These are phyloP conservation scores for Penicillium simplicissimum DNA, from an alignment of 495 filamentous ascomycete genomes.

Conservation along the genomic window DNA sequence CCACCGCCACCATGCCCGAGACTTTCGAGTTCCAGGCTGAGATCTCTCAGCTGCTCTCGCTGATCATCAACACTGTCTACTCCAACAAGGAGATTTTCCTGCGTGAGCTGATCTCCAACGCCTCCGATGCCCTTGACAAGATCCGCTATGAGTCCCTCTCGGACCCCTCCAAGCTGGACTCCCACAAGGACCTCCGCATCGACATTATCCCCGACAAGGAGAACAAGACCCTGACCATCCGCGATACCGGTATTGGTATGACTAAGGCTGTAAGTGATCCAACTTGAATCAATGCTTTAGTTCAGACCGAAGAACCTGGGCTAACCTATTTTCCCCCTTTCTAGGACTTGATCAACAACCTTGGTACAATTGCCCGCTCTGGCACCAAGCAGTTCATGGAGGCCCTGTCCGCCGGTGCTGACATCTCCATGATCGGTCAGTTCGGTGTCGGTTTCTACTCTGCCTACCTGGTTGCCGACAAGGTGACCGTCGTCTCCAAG, in stretches of 20 bases:
- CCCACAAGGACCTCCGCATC: constrained; percentile 94
- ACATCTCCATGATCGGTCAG: constrained; percentile 99
- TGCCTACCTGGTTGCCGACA: constrained; percentile 97
- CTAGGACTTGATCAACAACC: constrained; percentile 98
- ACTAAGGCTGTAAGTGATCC: constrained; percentile 88
- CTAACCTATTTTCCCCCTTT: constrained; percentile 8
- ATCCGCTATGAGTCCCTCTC: constrained; percentile 98
- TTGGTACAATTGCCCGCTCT: constrained; percentile 97
- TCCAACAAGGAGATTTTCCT: constrained; percentile 99
- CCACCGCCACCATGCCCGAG: constrained; percentile 73
- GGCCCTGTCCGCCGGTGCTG: constrained; percentile 94
- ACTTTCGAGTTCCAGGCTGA: constrained; percentile 99
- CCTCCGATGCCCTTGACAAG: constrained; percentile 98
- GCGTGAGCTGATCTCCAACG: constrained; percentile 95
- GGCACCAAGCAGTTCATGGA: constrained; percentile 99
- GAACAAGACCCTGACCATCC: constrained; percentile 94
- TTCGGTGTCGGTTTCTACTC: constrained; percentile 99
- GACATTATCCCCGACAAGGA: constrained; percentile 97
- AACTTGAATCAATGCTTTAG: neutral
- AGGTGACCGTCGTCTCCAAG: constrained; percentile 93
- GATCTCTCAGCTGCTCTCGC: constrained; percentile 98
- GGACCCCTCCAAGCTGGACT: constrained; percentile 94
- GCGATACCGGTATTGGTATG: constrained; percentile 98
- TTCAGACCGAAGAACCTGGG: neutral
- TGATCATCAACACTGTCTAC: constrained; percentile 99